phyloP scores from a whole-genome alignment of 148 eudicot genomes.

The Salicornia ramosissima region DNA sequence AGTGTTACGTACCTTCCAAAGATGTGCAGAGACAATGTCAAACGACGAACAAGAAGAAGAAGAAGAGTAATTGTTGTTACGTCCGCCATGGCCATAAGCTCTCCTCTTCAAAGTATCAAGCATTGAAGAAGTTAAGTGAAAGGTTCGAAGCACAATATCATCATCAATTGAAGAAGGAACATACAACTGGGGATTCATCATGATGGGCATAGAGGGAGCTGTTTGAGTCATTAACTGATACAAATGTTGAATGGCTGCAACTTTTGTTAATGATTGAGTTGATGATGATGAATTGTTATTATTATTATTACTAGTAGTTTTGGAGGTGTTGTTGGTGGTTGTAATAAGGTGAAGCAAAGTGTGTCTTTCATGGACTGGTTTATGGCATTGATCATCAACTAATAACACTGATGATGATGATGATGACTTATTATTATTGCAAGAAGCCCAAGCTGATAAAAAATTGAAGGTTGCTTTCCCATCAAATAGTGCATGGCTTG shows the following conservation, averaged over 20 bases:
- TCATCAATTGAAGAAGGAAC: conserved; percentile 17
- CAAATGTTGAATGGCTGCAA: conserved; percentile 26
- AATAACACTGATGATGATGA: no score
- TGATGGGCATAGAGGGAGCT: conserved; percentile 9
- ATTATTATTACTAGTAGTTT: neutral
- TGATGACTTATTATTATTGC: conserved; percentile 12
- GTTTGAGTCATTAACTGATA: conserved; percentile 30
- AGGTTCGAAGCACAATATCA: conserved; percentile 23
- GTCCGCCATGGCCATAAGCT: conserved; percentile 21
- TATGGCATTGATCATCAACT: conserved; percentile 8
- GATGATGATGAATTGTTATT: neutral
- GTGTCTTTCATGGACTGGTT: conserved; percentile 27
- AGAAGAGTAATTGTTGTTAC: neutral
- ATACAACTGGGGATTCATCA: conserved; percentile 19
- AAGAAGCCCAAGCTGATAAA: conserved; percentile 35
- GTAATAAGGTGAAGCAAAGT: neutral
- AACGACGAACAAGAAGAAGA: conserved; percentile 25
- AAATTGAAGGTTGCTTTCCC: conserved; percentile 40
- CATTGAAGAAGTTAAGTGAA: conserved; percentile 26
- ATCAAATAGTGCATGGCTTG: conserved; percentile 39
- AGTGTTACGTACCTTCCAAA: conserved; percentile 27
- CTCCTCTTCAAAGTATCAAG: conserved; percentile 30
- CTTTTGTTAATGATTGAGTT: conserved; percentile 12
- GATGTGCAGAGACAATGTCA: conserved; percentile 30
- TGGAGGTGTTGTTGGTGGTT: no score